Evolutionary conservation across 2,329 filamentous ascomycete genomes (phyloP), one percentile per base, ranked within the genome.

Genomic region (Grosmannia penicillata): DNA sequence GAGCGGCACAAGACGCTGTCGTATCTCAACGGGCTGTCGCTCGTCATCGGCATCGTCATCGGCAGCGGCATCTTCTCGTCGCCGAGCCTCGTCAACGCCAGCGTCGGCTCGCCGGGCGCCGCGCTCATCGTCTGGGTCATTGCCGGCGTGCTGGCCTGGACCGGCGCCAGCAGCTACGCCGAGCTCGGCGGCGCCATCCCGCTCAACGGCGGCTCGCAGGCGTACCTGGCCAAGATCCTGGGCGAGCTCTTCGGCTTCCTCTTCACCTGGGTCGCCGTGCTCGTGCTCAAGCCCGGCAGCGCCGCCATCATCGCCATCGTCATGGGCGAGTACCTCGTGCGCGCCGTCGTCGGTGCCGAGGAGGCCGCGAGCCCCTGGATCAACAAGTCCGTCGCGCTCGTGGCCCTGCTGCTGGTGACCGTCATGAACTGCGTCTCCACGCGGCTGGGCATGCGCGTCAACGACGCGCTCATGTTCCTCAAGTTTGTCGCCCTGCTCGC

Each of bases 1-100:
- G 91, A 98, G 66, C 91, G 85, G 57, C 81, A 93, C 64, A 98
- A 98, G 65, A 93, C 83, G 13, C 62, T 98, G 58, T 96, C 91
- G 22, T 96, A 89, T 54, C 56, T 96, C 33, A 98, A 98, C 57
- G 91, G 91, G 1, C 59, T 98, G 41, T 93, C 85, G 19, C 66
- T 98, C 41, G 82, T 98, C 36, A 73, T 96, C 35, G 89, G 91
- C 2, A 61, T 98, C 46, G 93, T 96, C 48, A 96, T 98, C 53
- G 91, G 91, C 4, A 73, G 69, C 37, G 74, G 75, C 25, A 68
- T 79, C 15, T 79, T 79, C 47, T 76, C 75, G 0, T 77, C 73
- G 2, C 74, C 74, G 0, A 71, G 72, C 0, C 65, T 72, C 10
- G 73, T 79, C 42, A 72, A 78, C 48, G 66, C 66, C 14, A 75